Conservation (phyloP, 176 grass and related monocot genomes). For the Carex kokanica region DNA sequence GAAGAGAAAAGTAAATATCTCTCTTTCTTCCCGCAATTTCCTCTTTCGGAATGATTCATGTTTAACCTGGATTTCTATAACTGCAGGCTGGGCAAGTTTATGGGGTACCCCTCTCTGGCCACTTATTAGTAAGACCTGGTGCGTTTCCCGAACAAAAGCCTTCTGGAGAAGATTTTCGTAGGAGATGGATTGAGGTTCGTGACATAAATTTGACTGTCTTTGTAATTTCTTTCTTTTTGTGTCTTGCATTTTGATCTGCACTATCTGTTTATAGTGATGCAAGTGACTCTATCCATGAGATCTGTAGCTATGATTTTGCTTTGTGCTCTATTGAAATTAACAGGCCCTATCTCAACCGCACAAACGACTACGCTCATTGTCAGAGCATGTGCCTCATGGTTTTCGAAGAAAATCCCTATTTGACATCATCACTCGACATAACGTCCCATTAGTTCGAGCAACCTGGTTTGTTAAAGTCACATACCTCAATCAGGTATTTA, state of each 20-base stretch:
- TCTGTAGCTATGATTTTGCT: constrained; percentile 10
- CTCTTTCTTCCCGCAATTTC: constrained; percentile 13
- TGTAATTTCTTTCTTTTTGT: neutral
- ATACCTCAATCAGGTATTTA: constrained; percentile 96
- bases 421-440: constrained; percentile 83
- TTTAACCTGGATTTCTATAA: constrained; percentile 28
- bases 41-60: constrained; percentile 22
- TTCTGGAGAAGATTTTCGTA: constrained; percentile 72
- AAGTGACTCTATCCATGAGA: neutral
- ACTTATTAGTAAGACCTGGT: constrained; percentile 76
- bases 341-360: constrained; percentile 89
- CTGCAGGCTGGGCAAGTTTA: constrained; percentile 96
- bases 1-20: constrained; percentile 79
- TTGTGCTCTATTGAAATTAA: constrained; percentile 22
- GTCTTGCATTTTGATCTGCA: neutral
- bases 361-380: constrained; percentile 62
- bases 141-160: constrained; percentile 87
- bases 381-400: constrained; percentile 94
- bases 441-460: constrained; percentile 86
- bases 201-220: constrained; percentile 9
- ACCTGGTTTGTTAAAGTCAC: constrained; percentile 99
- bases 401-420: constrained; percentile 95
- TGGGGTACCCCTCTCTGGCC: constrained; percentile 88
- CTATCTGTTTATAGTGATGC: neutral
- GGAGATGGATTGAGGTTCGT: constrained; percentile 90